Conservation (phyloP, 164 flowering plant genomes). For the Vitis cinerea region DNA sequence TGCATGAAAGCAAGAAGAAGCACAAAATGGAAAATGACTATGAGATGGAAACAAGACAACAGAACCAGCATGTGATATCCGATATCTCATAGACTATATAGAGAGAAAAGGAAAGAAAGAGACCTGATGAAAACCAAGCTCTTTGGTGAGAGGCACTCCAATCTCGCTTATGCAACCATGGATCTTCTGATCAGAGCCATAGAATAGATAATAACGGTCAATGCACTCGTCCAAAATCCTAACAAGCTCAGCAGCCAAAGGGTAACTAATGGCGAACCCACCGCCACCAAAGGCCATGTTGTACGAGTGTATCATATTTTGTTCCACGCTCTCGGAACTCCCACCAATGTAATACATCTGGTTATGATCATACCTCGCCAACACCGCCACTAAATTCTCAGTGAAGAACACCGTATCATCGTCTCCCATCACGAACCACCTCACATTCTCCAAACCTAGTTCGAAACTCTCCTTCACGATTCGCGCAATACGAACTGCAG, state of each 20-base stretch:
- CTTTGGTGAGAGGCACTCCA: constrained; percentile 64
- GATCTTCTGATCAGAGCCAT: constrained; percentile 40
- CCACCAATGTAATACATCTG: constrained; percentile 44
- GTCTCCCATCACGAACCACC: constrained; percentile 49
- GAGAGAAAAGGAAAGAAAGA: background rate
- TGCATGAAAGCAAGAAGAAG: no score
- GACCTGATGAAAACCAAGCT: constrained; percentile 88
- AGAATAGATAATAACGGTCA: constrained; percentile 27
- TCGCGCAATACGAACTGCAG: constrained; percentile 35
- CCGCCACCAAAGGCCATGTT: constrained; percentile 45
- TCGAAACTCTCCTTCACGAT: constrained; percentile 39
- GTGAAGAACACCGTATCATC: constrained; percentile 42
- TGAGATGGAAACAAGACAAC: no score
- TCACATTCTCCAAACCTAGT: constrained; percentile 24
- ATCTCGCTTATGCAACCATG: constrained; percentile 63
- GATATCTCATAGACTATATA: no score
- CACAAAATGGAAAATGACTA: no score
- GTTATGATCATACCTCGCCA: constrained; percentile 34
- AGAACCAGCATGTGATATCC: no score
- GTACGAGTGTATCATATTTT: constrained; percentile 30
- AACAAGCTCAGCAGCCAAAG: constrained; percentile 34
- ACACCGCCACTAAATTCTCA: constrained; percentile 29
- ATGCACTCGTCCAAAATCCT: constrained; percentile 35
- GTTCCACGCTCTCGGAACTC: constrained; percentile 39
- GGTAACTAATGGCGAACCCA: constrained; percentile 44